Base-by-base conservation (phyloP, 805 yeast genomes). In the Saccharomyces cerevisiae region DNA sequence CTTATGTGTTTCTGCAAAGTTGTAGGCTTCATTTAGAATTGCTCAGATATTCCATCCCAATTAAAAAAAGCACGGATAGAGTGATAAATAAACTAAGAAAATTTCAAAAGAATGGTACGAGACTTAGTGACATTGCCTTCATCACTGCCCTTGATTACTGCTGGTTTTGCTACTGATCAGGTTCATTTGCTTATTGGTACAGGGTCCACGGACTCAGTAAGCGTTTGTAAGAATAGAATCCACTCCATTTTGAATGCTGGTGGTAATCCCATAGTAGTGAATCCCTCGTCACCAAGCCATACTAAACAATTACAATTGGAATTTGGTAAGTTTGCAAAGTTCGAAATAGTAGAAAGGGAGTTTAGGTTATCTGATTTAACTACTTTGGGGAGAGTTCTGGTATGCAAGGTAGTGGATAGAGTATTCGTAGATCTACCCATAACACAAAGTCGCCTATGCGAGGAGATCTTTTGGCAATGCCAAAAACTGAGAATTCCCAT, bases 401-500 rank as follows among this genome's bases (percentile, higher is more conserved):
- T 85, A 3, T 83, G 79, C 49, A 65, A 70, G 29, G 74, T 88
- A 2, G 89, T 89, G 4, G 97, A 91, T 67, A 74, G 82, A 54
- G 91, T 88, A 1, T 90, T 87, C 69, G 84, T 89, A 2, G 76
- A 81, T 14, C 63, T 81, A 3, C 70, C 77, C 0, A 54, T 64
- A 13, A 61, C 68, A 10, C 57, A 68, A 52, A 50, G 57, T 11
- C 61, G 54, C 2, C 52, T 73, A 49, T 79, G 79, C 48, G 58
- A 65, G 26, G 57, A 63, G 2, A 76, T 89, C 11, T 82, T 69
- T 57, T 61, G 72, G 1, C 72, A 64, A 41, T 89, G 97, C 70
- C 69, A 69, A 48, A 70, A 76, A 52, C 71, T 80, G 51, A 77
- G 97, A 63, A 87, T 91, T 3, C 97, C 97, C 0, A 76, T 92